These are phyloP conservation scores for Phialophora verrucosa DNA, from an alignment of 2,329 filamentous ascomycete species.

Conservation along the genomic window DNA sequence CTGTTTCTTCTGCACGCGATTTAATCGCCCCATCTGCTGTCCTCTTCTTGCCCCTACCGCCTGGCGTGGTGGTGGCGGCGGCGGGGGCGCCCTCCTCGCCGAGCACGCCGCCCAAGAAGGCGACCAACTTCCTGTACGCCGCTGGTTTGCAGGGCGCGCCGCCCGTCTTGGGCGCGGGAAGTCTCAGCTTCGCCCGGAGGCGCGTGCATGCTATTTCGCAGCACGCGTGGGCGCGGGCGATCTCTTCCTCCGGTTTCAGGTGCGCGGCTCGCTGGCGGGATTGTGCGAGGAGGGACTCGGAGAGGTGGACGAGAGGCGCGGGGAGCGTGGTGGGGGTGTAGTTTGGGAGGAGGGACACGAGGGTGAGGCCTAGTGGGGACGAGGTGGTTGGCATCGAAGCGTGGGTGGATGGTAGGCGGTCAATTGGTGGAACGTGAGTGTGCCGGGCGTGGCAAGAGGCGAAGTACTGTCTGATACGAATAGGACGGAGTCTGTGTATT, in stretches of 20 bases:
- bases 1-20: not conserved
- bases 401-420: not conserved
- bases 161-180: conserved; percentile 71
- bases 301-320: conserved; percentile 69
- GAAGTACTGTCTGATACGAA: not conserved
- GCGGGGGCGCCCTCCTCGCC: conserved; percentile 49
- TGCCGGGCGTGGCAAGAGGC: too few relatives aligned
- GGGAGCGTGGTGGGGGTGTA: conserved; percentile 59
- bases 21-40: conserved; percentile 32
- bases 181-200: conserved; percentile 74
- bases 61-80: conserved; percentile 27
- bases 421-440: not conserved
- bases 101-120: conserved; percentile 77
- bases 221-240: conserved; percentile 82
- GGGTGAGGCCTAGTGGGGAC: conserved; percentile 71
- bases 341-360: conserved; percentile 70
- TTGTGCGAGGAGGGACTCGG: conserved; percentile 76
- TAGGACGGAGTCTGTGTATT: not conserved
- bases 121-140: conserved; percentile 83
- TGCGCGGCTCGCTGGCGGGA: conserved; percentile 77
- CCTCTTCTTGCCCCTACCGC: conserved; percentile 32
- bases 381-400: conserved; percentile 46
- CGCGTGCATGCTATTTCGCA: conserved; percentile 89
- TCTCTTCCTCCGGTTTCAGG: conserved; percentile 84
- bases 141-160: conserved; percentile 78